A percentile compares a stretch with the other conserved stretches of the same genome.
These are phyloP conservation scores for Magnusiomyces suaveolens DNA, from an alignment of 1,139 yeast species.

Conservation along the genomic window DNA sequence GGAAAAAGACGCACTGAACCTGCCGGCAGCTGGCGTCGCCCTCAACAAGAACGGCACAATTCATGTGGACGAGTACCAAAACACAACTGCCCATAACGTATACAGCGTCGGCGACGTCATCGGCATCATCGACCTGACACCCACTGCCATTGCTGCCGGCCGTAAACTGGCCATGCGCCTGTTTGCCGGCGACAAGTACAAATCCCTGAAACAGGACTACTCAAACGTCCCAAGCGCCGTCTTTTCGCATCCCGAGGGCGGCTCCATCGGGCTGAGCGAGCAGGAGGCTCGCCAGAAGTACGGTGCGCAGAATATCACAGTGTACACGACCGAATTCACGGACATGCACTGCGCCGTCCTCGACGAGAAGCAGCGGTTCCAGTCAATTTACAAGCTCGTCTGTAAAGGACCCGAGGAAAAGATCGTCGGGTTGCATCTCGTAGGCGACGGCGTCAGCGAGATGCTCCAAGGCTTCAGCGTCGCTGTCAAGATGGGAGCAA, in stretches of 20 bases:
- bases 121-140: conserved; percentile 81
- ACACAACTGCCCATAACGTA: conserved; percentile 59
- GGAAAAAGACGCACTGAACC: conserved; percentile 52
- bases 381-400: conserved; percentile 77
- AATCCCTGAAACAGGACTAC: conserved; percentile 68
- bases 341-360: conserved; percentile 89
- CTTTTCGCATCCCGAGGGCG: conserved; percentile 96
- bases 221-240: conserved; percentile 81
- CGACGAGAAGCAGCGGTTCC: conserved; percentile 59
- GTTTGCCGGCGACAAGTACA: conserved; percentile 67
- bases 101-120: conserved; percentile 89
- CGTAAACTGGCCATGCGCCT: conserved; percentile 84
- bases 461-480: conserved; percentile 97
- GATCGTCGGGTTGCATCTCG: conserved; percentile 88
- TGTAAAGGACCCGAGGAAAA: conserved; percentile 76
- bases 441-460: conserved; percentile 86
- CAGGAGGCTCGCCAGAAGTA: conserved; percentile 63
- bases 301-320: conserved; percentile 72
- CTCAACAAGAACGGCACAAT: conserved; percentile 47
- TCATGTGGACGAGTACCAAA: conserved; percentile 78
- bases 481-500: conserved; percentile 89
- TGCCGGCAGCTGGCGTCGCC: conserved; percentile 66
- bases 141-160: conserved; percentile 98
- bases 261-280: conserved; percentile 81
- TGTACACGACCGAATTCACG: conserved; percentile 72